phyloP scores from a whole-genome alignment of 2,329 filamentous ascomycete genomes.

The Pseudogymnoascus sp. region DNA sequence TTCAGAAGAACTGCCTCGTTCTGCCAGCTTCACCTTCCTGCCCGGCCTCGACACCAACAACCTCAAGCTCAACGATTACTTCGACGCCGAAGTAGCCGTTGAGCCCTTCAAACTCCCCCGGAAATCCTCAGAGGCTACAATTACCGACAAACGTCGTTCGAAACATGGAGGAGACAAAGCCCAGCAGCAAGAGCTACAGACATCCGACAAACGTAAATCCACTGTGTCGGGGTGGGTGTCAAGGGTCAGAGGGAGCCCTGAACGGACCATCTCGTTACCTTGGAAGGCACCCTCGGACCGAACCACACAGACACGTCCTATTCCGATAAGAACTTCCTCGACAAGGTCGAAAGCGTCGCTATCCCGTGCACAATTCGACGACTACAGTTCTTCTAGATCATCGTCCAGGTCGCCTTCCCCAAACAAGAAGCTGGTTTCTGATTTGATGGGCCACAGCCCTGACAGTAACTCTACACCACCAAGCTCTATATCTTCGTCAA shows the following conservation, averaged over 20 bases:
- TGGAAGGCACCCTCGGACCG: slow-evolving; percentile 17
- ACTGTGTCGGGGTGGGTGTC: slow-evolving; percentile 28
- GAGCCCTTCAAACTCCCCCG: slow-evolving; percentile 30
- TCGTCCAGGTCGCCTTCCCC: slow-evolving; percentile 40
- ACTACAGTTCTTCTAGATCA: slow-evolving; percentile 14
- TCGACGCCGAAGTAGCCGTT: slow-evolving; percentile 43
- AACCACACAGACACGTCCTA: slow-evolving; percentile 11
- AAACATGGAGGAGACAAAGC: not conserved
- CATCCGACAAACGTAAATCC: slow-evolving; percentile 26
- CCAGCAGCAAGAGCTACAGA: slow-evolving; percentile 17
- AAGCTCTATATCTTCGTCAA: slow-evolving; percentile 14
- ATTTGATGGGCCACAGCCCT: slow-evolving; percentile 11
- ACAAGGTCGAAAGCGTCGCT: not conserved
- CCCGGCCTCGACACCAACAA: slow-evolving; percentile 28
- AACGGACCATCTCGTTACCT: slow-evolving; percentile 25
- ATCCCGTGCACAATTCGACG: not conserved
- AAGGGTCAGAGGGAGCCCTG: slow-evolving; percentile 24
- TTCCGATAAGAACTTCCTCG: not conserved
- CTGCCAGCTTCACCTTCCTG: slow-evolving; percentile 52
- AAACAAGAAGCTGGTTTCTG: slow-evolving; percentile 21
- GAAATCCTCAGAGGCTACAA: slow-evolving; percentile 12
- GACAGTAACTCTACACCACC: slow-evolving; percentile 17
- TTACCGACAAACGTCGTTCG: not conserved
- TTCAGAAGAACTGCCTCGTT: slow-evolving; percentile 36
- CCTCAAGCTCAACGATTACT: slow-evolving; percentile 27